A percentile compares a stretch with the other conserved stretches of the same genome.
phyloP scores from a whole-genome alignment of 352 stramenopile genomes.

The Thalassiosira exigua region DNA sequence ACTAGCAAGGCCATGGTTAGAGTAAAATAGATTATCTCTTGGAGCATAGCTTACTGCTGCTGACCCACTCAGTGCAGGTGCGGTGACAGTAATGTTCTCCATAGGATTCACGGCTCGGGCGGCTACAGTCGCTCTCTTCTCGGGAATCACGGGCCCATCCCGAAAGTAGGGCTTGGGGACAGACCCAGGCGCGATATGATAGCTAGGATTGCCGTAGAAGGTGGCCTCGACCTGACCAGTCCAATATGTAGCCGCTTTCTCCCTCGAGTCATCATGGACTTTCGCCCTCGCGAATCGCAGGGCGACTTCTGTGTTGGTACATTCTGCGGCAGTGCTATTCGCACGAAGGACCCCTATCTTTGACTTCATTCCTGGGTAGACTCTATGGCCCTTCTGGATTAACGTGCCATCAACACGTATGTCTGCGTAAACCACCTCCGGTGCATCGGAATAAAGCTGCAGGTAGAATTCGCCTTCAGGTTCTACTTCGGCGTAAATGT shows the following conservation, averaged over 20 bases:
- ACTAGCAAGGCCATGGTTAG: neutral
- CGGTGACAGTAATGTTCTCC: too few species aligned
- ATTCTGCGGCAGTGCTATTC: too few species aligned
- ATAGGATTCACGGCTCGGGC: too few species aligned
- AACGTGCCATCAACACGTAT: conserved; percentile 3
- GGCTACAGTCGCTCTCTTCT: too few species aligned
- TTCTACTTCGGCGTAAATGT: conserved; percentile 24
- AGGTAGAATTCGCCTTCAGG: conserved; percentile 30
- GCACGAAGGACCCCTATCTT: conserved; percentile 14
- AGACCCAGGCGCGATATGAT: neutral
- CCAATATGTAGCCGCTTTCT: conserved; percentile 7
- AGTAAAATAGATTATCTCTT: neutral
- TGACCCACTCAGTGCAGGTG: too few species aligned
- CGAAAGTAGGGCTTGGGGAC: neutral
- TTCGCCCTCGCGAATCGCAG: conserved; percentile 18
- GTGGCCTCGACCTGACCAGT: conserved; percentile 26
- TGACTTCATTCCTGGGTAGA: conserved; percentile 1
- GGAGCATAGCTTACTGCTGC: neutral
- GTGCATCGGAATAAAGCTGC: conserved; percentile 18
- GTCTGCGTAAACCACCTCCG: conserved; percentile 22
- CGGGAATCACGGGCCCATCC: neutral
- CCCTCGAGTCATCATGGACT: conserved; percentile 5
- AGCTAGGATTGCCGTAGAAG: conserved; percentile 27
- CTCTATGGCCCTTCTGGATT: conserved; percentile 10
- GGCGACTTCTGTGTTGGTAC: conserved; percentile 7